phyloP scores from a whole-genome alignment of 2,329 filamentous ascomycete genomes.

The Ceratocystis diversiconidia region DNA sequence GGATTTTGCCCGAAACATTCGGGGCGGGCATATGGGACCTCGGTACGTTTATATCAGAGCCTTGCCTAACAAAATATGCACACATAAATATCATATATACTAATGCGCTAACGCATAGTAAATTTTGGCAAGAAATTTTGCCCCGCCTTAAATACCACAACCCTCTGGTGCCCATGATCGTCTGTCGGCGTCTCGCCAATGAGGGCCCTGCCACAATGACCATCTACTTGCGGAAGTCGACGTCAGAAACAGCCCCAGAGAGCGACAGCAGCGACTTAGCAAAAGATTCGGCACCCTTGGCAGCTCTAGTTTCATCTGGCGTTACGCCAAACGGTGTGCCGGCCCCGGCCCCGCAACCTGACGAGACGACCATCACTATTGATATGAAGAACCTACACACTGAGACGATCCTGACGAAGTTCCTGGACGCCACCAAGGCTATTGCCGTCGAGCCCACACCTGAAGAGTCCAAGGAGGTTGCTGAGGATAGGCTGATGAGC shows the following conservation, averaged over 20 bases:
- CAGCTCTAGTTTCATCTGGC: constrained; percentile 32
- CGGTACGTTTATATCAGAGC: constrained; percentile 36
- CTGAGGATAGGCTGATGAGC: constrained; percentile 3
- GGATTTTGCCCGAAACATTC: constrained; percentile 49
- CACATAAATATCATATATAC: constrained; percentile 18
- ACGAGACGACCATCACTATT: constrained; percentile 39
- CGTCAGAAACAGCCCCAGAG: constrained; percentile 19
- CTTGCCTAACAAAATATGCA: constrained; percentile 20
- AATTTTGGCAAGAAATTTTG: constrained; percentile 76
- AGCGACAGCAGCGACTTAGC: constrained; percentile 4
- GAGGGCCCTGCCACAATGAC: constrained; percentile 45
- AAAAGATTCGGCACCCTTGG: constrained; percentile 26
- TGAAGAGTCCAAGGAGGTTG: constrained; percentile 41
- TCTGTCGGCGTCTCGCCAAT: constrained; percentile 52
- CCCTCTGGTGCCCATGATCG: constrained; percentile 66
- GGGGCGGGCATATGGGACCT: constrained; percentile 57
- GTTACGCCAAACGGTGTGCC: constrained; percentile 30
- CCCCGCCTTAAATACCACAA: constrained; percentile 91
- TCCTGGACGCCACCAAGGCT: constrained; percentile 50
- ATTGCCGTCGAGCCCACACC: constrained; percentile 39
- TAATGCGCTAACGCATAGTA: constrained; percentile 36
- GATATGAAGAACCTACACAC: constrained; percentile 51
- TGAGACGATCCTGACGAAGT: constrained; percentile 45
- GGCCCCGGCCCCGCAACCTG: constrained; percentile 34
- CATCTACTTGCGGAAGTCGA: constrained; percentile 43